Conservation (phyloP, 1,284 basidiomycete species). For the Agaricales sp. region DNA sequence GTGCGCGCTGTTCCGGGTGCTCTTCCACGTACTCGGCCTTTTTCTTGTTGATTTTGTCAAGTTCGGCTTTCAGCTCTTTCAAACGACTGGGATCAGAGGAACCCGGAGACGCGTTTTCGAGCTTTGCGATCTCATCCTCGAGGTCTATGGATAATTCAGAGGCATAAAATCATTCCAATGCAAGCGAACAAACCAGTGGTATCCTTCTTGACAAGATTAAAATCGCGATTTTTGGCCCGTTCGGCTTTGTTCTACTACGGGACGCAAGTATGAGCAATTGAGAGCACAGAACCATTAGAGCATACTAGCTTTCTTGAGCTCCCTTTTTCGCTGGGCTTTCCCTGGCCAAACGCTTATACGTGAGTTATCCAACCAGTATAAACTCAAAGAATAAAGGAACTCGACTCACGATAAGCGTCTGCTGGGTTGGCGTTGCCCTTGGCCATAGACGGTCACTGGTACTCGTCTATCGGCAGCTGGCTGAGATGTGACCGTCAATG, state of each 20-base stretch:
- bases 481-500: too few species aligned
- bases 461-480: too few species aligned
- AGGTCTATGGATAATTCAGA: slow-evolving; percentile 34
- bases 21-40: slow-evolving; percentile 87
- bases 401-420: slow-evolving; percentile 65
- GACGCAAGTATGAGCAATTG: slow-evolving; percentile 13
- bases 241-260: slow-evolving; percentile 80
- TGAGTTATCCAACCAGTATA: slow-evolving; percentile 7
- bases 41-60: slow-evolving; percentile 70
- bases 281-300: slow-evolving; percentile 6
- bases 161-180: slow-evolving; percentile 3
- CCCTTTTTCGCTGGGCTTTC: slow-evolving; percentile 81
- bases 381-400: slow-evolving; percentile 5
- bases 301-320: slow-evolving; percentile 73
- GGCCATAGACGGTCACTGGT: slow-evolving; percentile 40
- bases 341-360: slow-evolving; percentile 44
- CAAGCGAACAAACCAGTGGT: slow-evolving; percentile 22
- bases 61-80: slow-evolving; percentile 61
- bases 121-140: slow-evolving; percentile 58
- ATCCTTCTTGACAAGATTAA: slow-evolving; percentile 81
- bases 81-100: slow-evolving; percentile 45
- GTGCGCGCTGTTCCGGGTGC: slow-evolving; percentile 79
- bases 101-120: slow-evolving; percentile 38
- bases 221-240: slow-evolving; percentile 69
- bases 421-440: slow-evolving; percentile 82